A percentile compares a stretch with the other conserved stretches of the same genome.
Evolutionary conservation across 2,329 filamentous ascomycete genomes (phyloP).

Genomic region (Clonostachys byssicola): DNA sequence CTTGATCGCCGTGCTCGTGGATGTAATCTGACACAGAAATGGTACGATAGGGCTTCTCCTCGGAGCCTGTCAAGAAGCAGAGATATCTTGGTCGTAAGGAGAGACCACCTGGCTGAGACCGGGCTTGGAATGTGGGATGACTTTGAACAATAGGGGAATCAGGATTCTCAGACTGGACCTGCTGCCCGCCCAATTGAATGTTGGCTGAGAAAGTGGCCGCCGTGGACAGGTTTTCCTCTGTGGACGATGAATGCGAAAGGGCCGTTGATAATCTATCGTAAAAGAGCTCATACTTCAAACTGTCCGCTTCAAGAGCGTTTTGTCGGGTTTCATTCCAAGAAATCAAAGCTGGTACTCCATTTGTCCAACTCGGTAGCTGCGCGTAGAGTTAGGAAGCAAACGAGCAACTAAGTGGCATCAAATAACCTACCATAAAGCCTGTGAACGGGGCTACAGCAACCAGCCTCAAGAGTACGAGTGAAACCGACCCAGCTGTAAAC

Average conservation of each 20-base stretch:
- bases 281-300: too few relatives aligned
- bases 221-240: neutral
- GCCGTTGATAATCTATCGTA: neutral
- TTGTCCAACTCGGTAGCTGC: too few relatives aligned
- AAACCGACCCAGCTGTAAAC: neutral
- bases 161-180: neutral
- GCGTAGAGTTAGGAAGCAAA: too few relatives aligned
- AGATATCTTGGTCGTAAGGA: constrained; percentile 9
- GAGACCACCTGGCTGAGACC: neutral
- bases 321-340: too few relatives aligned
- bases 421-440: neutral
- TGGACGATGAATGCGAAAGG: neutral
- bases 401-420: neutral
- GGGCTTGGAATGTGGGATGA: neutral
- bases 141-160: neutral
- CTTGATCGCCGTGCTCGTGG: constrained; percentile 10
- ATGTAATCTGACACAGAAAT: constrained; percentile 16
- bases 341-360: too few relatives aligned
- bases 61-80: constrained; percentile 13
- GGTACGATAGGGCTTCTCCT: constrained; percentile 7
- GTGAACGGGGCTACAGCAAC: neutral
- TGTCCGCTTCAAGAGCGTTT: too few relatives aligned
- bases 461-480: neutral
- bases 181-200: neutral
- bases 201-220: too few relatives aligned